These are phyloP conservation scores for Suillus paluster DNA, from an alignment of 768 basidiomycete species.

Conservation along the genomic window DNA sequence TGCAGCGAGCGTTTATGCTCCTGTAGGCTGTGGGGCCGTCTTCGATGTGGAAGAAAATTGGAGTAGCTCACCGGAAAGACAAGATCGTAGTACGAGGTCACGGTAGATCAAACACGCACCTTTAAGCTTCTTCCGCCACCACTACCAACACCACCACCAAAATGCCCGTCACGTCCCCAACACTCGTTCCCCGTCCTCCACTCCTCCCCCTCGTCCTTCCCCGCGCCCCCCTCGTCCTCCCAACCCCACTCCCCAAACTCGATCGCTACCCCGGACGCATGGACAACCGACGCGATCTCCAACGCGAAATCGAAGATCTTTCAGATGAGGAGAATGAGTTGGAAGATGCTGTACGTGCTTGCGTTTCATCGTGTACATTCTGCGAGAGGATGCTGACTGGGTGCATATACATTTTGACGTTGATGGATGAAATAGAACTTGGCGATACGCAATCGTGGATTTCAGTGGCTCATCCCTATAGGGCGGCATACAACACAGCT, in stretches of 20 bases:
- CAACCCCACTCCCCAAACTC: slow-evolving; percentile 55
- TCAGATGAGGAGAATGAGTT: slow-evolving; percentile 84
- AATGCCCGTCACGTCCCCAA: slow-evolving; percentile 68
- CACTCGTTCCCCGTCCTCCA: slow-evolving; percentile 67
- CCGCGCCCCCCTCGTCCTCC: slow-evolving; percentile 65
- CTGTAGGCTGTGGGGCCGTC: too few species aligned
- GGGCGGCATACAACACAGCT: slow-evolving; percentile 73
- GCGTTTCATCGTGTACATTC: background rate
- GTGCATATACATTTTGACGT: background rate
- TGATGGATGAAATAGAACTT: slow-evolving; percentile 46
- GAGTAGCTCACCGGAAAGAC: too few species aligned
- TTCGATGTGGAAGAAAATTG: too few species aligned
- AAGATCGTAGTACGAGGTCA: too few species aligned
- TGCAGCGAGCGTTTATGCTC: too few species aligned
- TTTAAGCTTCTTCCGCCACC: background rate
- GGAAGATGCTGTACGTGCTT: slow-evolving; percentile 66
- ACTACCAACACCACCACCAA: background rate
- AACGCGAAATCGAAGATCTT: slow-evolving; percentile 80
- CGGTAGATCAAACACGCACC: background rate
- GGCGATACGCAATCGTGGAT: slow-evolving; percentile 68
- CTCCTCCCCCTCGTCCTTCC: slow-evolving; percentile 71
- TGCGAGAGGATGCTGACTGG: background rate
- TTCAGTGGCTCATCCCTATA: slow-evolving; percentile 70
- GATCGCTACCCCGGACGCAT: slow-evolving; percentile 59
- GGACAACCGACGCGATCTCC: slow-evolving; percentile 67